Evolutionary conservation across 2,329 filamentous ascomycete genomes (phyloP).

Genomic region (Achaetomium macrosporum): DNA sequence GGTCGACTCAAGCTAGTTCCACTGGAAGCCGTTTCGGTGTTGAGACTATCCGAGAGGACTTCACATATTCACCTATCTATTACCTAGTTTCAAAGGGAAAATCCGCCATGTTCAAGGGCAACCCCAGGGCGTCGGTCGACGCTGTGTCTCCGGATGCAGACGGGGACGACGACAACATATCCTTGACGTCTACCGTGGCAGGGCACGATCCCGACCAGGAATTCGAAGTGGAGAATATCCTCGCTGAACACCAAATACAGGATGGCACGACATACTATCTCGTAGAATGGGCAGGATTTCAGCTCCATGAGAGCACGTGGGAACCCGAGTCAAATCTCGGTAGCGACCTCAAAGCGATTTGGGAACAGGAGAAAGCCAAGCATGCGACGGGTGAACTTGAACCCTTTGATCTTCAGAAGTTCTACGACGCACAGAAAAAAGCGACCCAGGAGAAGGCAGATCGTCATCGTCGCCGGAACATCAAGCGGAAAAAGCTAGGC

Average conservation of each 20-base stretch:
- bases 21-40: too few relatives aligned
- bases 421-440: conserved; percentile 30
- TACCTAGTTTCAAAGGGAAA: not conserved
- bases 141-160: not conserved
- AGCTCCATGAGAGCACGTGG: conserved; percentile 51
- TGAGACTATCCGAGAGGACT: too few relatives aligned
- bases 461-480: conserved; percentile 41
- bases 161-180: conserved; percentile 43
- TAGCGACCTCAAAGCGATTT: conserved; percentile 35
- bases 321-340: conserved; percentile 43
- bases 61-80: not conserved
- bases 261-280: conserved; percentile 45
- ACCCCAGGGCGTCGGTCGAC: not conserved
- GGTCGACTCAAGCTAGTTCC: too few relatives aligned
- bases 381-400: conserved; percentile 29
- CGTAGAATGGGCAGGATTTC: conserved; percentile 59
- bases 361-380: conserved; percentile 38
- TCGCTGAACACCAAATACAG: conserved; percentile 37
- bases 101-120: conserved; percentile 5
- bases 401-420: conserved; percentile 36
- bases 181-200: conserved; percentile 47
- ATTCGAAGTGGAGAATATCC: conserved; percentile 50
- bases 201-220: conserved; percentile 37
- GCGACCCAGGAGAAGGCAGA: conserved; percentile 28
- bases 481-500: conserved; percentile 36